A percentile compares a stretch with the other conserved stretches of the same genome.
These are phyloP conservation scores for Aspergillus kassunensis DNA, from an alignment of 495 filamentous ascomycete genomes.

Conservation along the genomic window DNA sequence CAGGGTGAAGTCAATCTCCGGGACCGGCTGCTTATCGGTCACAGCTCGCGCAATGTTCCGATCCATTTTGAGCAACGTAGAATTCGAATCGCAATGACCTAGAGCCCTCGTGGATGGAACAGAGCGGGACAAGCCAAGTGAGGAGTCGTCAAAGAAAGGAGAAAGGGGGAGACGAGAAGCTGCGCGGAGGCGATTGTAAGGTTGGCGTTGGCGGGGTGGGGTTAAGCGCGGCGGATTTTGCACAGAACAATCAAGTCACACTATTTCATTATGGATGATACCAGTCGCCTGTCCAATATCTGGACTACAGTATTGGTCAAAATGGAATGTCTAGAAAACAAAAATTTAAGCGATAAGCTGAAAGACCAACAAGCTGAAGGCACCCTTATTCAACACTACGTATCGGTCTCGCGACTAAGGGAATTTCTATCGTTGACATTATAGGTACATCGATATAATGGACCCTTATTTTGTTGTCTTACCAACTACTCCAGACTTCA, in stretches of 20 bases:
- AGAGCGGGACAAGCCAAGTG: neutral
- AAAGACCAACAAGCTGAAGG: slow-evolving; percentile 9
- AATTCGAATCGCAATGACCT: slow-evolving; percentile 14
- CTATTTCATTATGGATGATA: too few species aligned
- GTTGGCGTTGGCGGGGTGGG: slow-evolving; percentile 14
- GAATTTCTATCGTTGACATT: neutral
- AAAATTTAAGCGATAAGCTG: too few species aligned
- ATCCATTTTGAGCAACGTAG: slow-evolving; percentile 35
- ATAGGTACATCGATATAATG: neutral
- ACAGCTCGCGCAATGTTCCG: slow-evolving; percentile 64
- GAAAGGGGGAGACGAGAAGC: slow-evolving; percentile 7
- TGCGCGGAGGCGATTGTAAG: slow-evolving; percentile 13
- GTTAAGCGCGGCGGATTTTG: slow-evolving; percentile 22
- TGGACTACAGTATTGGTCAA: too few species aligned
- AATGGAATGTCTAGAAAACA: too few species aligned
- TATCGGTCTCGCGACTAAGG: too few species aligned
- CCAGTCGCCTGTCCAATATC: too few species aligned
- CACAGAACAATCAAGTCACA: slow-evolving; percentile 9
- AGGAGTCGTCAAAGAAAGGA: slow-evolving; percentile 8
- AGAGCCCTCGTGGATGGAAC: slow-evolving; percentile 12
- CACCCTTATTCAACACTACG: slow-evolving; percentile 4
- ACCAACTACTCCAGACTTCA: too few species aligned
- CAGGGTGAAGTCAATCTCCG: slow-evolving; percentile 97
- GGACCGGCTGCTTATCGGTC: slow-evolving; percentile 84
- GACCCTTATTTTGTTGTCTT: neutral